These are phyloP conservation scores for Carex myosuroides DNA, from an alignment of 176 grass and related monocot species.

Conservation along the genomic window DNA sequence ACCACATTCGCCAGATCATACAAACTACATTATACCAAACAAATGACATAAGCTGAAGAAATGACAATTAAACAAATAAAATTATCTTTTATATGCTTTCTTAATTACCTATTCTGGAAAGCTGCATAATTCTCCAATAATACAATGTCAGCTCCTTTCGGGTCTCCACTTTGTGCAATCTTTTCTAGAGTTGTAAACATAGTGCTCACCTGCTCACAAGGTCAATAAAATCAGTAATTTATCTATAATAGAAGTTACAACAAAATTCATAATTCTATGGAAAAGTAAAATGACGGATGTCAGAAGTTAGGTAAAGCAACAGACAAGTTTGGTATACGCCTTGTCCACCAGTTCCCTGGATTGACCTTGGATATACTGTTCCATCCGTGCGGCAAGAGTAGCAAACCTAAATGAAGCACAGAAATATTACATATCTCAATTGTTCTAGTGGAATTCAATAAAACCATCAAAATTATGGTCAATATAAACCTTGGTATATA, in stretches of 20 bases:
- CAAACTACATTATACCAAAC: slow-evolving; percentile 59
- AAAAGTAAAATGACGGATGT: neutral
- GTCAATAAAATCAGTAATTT: neutral
- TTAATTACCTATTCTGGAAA: slow-evolving; percentile 83
- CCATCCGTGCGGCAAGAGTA: slow-evolving; percentile 94
- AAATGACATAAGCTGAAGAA: neutral
- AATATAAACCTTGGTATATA: slow-evolving; percentile 83
- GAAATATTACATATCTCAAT: slow-evolving; percentile 5
- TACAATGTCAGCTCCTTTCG: slow-evolving; percentile 76
- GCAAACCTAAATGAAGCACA: slow-evolving; percentile 62
- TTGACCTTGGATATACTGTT: slow-evolving; percentile 98
- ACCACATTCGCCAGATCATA: slow-evolving; percentile 97
- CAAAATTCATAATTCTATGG: neutral
- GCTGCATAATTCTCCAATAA: slow-evolving; percentile 95
- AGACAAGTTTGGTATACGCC: slow-evolving; percentile 94
- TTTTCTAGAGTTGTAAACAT: slow-evolving; percentile 99
- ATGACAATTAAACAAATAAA: neutral
- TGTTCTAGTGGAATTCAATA: neutral
- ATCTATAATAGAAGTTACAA: neutral
- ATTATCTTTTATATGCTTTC: neutral
- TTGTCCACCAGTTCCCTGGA: slow-evolving; percentile 95
- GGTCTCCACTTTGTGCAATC: slow-evolving; percentile 81
- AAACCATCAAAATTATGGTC: neutral
- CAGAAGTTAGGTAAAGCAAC: slow-evolving; percentile 18
- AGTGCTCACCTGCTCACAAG: slow-evolving; percentile 59